A percentile compares a stretch with the other conserved stretches of the same genome.
phyloP scores from a whole-genome alignment of 495 filamentous ascomycete genomes.

The Xylaria palmicola region DNA sequence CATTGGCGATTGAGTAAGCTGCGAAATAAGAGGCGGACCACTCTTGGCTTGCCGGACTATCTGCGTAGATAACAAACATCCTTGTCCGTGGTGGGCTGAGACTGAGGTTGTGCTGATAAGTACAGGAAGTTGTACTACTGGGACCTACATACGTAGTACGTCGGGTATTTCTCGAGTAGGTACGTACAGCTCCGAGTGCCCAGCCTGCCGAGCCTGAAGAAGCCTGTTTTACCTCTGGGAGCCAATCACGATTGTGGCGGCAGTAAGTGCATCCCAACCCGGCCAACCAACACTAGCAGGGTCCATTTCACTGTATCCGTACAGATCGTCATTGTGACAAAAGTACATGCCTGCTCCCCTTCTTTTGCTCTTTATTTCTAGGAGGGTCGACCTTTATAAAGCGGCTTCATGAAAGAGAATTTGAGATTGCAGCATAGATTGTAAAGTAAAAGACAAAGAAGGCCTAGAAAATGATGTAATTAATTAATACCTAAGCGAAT shows the following conservation, averaged over 20 bases:
- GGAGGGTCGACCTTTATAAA: too few relatives aligned
- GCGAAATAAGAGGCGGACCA: neutral
- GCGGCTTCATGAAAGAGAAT: neutral
- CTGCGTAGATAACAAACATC: too few relatives aligned
- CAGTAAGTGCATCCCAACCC: neutral
- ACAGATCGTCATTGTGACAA: neutral
- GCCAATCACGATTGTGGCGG: slow-evolving; percentile 11
- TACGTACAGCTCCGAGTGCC: slow-evolving; percentile 3
- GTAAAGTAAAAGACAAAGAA: too few relatives aligned
- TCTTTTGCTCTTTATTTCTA: neutral
- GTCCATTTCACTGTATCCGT: too few relatives aligned
- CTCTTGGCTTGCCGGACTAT: too few relatives aligned
- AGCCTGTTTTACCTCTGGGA: slow-evolving; percentile 14
- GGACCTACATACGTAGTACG: neutral
- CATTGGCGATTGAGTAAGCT: slow-evolving; percentile 2
- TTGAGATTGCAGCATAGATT: too few relatives aligned
- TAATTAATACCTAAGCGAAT: too few relatives aligned
- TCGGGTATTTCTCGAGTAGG: too few relatives aligned
- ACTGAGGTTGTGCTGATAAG: neutral
- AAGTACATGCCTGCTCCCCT: neutral
- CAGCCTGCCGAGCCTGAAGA: slow-evolving; percentile 13
- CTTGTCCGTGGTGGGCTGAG: too few relatives aligned
- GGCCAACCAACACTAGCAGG: neutral
- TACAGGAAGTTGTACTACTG: neutral
- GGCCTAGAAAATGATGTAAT: too few relatives aligned